Base-by-base conservation (phyloP, 2,329 filamentous ascomycete species). In the Xylaria sp. region DNA sequence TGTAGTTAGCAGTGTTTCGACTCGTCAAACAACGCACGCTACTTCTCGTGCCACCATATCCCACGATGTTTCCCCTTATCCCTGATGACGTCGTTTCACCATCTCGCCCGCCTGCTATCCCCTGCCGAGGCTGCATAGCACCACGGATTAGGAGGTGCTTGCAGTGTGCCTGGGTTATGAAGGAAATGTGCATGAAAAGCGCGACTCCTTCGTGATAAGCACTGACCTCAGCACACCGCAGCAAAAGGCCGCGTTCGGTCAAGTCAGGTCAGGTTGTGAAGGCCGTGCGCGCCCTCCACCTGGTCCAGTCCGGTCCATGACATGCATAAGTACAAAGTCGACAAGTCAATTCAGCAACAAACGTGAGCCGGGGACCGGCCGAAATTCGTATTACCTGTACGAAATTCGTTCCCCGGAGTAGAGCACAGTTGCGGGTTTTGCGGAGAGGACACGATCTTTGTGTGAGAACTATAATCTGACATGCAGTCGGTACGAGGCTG, bases 401-500 rank as follows among this genome's bases (percentile, higher is more conserved):
- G 39, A 34, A n/a, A n/a, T n/a, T n/a, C n/a, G 55, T 43, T 60
- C 46, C 45, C 50, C 52, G 52, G 55, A 6, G 29, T 6, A 13
- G 16, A 13, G 22, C 54, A 61, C 56, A 51, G 52, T 49, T 44
- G 39, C 26, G 26, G 38, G 22, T 55, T n/a, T n/a, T 43, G 20
- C 17, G 43, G 40, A 26, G 40, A 29, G 11, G 40, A 39, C 42
- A 17, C 49, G 48, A 52, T 57, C 55, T 50, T 50, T 19, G 56
- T 52, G 43, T 44, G 48, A 44, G 46, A 56, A 50, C 52, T 48
- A 56, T 57, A 61, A 61, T 61, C 55, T 61, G 52, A 61, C 58
- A 54, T 61, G 58, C 58, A 56, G 55, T 44, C 40, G 48, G 58
- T 59, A 56, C 49, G 58, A 58, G 55, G 58, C 58, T 58, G 55